Percentiles rank a stretch among this genome's conserved stretches.
Evolutionary conservation across 768 basidiomycete genomes (phyloP).

Genomic region (Coprinopsis strossmayeri): DNA sequence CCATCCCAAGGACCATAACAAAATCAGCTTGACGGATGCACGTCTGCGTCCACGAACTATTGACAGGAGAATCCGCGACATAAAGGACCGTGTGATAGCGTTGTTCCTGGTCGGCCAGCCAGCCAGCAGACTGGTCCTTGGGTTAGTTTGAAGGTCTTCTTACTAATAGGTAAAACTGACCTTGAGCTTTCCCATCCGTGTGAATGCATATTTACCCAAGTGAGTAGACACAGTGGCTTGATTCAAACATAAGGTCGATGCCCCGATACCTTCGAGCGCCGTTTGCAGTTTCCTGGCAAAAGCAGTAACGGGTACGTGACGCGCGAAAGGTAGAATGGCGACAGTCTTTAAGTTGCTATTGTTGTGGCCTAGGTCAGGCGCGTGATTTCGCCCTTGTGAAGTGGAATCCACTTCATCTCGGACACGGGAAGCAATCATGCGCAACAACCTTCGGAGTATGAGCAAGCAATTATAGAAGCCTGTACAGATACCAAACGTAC

Average conservation of each 20-base stretch:
- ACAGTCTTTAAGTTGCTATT: slow-evolving; percentile 92
- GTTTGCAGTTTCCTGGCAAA: slow-evolving; percentile 86
- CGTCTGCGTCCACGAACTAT: slow-evolving; percentile 96
- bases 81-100: slow-evolving; percentile 91
- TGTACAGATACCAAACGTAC: slow-evolving; percentile 46
- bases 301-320: slow-evolving; percentile 81
- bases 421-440: slow-evolving; percentile 90
- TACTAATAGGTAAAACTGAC: slow-evolving; percentile 37
- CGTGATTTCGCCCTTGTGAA: slow-evolving; percentile 42
- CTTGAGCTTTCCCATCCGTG: slow-evolving; percentile 95
- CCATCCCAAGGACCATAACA: slow-evolving; percentile 91
- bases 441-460: slow-evolving; percentile 46
- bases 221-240: slow-evolving; percentile 90
- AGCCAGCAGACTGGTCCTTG: slow-evolving; percentile 42
- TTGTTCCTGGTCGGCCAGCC: slow-evolving; percentile 96
- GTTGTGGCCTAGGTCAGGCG: slow-evolving; percentile 62
- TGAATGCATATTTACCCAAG: slow-evolving; percentile 92
- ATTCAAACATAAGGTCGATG: slow-evolving; percentile 86
- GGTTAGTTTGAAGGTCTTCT: neutral
- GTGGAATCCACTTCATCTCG: slow-evolving; percentile 69
- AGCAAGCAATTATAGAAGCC: slow-evolving; percentile 1
- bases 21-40: slow-evolving; percentile 97
- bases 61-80: slow-evolving; percentile 92
- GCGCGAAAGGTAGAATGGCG: slow-evolving; percentile 81
- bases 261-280: slow-evolving; percentile 90